These are phyloP conservation scores for Camellia granthamiana DNA, from an alignment of 148 eudicot species.

Conservation along the genomic window DNA sequence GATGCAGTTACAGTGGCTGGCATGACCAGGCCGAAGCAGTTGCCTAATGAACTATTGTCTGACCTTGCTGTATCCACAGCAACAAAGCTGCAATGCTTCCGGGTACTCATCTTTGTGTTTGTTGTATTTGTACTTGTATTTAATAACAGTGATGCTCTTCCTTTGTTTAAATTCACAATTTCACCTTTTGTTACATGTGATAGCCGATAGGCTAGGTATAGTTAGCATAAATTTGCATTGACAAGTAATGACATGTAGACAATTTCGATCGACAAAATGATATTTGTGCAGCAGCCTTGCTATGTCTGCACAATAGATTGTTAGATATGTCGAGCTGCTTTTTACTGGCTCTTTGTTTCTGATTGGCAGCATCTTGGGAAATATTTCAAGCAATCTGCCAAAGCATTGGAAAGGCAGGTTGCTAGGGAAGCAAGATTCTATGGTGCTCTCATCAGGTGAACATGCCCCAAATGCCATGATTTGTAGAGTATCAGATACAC, in stretches of 20 bases:
- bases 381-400: conserved; percentile 94
- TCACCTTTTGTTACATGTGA: background rate
- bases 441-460: conserved; percentile 95
- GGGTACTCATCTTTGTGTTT: conserved; percentile 43
- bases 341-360: conserved; percentile 9
- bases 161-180: background rate
- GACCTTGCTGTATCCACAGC: conserved; percentile 91
- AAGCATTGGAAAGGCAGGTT: conserved; percentile 86
- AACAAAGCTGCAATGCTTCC: conserved; percentile 85
- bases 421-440: conserved; percentile 95
- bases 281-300: background rate
- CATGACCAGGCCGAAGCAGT: conserved; percentile 88
- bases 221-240: background rate
- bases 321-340: background rate
- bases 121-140: background rate
- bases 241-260: background rate
- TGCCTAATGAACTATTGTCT: conserved; percentile 74
- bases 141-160: background rate
- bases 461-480: conserved; percentile 1
- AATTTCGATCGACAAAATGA: background rate
- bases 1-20: conserved; percentile 90
- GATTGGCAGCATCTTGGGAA: conserved; percentile 79
- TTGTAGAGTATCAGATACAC: background rate
- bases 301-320: background rate
- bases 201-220: background rate